Base-by-base conservation (phyloP, 768 basidiomycete genomes). In the Calocybe gangraenosa region DNA sequence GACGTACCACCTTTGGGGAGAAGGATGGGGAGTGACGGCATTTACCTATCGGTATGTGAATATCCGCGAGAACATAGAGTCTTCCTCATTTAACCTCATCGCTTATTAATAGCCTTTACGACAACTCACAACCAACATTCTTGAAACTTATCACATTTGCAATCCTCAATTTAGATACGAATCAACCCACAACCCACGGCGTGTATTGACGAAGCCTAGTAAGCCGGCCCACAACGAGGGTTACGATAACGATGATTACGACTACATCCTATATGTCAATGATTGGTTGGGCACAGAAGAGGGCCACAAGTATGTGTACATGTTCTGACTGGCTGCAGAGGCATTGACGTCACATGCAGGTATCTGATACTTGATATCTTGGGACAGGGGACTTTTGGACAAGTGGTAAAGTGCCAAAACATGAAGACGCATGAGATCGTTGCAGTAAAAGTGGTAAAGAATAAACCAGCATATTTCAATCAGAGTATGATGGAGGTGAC, bases 401-500 rank as follows among this genome's bases (percentile, higher is more conserved):
- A 99, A 65, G 96, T 99, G 23, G 96, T 98, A 57, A 99, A 99
- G 65, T 99, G 96, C 61, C 96, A 98, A 65, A 98, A 99, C 62
- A 94, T 97, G 86, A 92, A 94, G 71, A 96, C 92, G 22, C 93
- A 98, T 65, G 95, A 97, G 62, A 91, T 98, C 44, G 92, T 96
- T 35, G 96, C 96, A 18, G 96, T 99, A 50, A 99, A 98, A 67
- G 96, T 99, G 7, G 92, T 99, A 54, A 99, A 99, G 74, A 99
- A 99, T 67, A 99, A 98, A 67, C 96, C 95, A 4, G 96, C 96
- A 0, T 99, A 99, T 71, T 93, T 96, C 66, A 97, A 98, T 61
- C 96, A 99, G 68, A 92, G 88, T 65, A 97, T 96, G 89, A 99
- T 99, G 96, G 96, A 99, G 66, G 95, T 98, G 20, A 96, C 93